phyloP scores from a whole-genome alignment of 306 rosid species.

The Rosa lucieae region DNA sequence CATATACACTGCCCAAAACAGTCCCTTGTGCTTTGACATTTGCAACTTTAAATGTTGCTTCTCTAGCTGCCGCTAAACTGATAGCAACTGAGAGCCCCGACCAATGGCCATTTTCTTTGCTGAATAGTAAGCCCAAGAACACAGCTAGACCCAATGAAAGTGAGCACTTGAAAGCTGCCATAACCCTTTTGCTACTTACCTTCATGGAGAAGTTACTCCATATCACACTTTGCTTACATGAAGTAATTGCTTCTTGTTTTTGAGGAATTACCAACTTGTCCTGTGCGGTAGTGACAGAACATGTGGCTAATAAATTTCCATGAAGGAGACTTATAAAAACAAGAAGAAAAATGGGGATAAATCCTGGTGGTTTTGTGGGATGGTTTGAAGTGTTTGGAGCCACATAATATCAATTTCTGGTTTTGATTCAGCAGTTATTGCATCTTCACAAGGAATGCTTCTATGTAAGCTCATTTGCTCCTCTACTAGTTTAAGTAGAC shows the following conservation, averaged over 20 bases:
- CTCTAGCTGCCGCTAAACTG: slow-evolving; percentile 49
- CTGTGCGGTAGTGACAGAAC: background rate
- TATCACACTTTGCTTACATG: slow-evolving; percentile 9
- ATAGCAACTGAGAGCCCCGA: slow-evolving; percentile 68
- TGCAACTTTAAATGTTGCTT: slow-evolving; percentile 56
- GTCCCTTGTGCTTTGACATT: slow-evolving; percentile 72
- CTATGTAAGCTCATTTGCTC: slow-evolving; percentile 31
- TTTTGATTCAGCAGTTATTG: slow-evolving; percentile 47
- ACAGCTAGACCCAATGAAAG: slow-evolving; percentile 61
- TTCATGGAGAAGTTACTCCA: slow-evolving; percentile 22
- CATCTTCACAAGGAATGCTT: slow-evolving; percentile 29
- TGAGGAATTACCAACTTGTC: background rate
- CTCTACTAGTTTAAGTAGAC: slow-evolving; percentile 41
- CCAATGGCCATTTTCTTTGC: slow-evolving; percentile 59
- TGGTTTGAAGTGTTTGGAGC: slow-evolving; percentile 47
- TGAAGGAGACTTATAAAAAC: slow-evolving; percentile 50
- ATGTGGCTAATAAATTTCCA: slow-evolving; percentile 11
- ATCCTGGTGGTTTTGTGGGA: slow-evolving; percentile 40
- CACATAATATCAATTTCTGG: slow-evolving; percentile 25
- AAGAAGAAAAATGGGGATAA: slow-evolving; percentile 60
- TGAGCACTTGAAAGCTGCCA: slow-evolving; percentile 47
- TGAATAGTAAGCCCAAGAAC: slow-evolving; percentile 51
- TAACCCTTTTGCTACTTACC: slow-evolving; percentile 26
- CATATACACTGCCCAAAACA: slow-evolving; percentile 60
- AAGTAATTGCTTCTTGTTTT: background rate